phyloP scores from a whole-genome alignment of 78 protist species.

The Dictyostelium citrinum region DNA sequence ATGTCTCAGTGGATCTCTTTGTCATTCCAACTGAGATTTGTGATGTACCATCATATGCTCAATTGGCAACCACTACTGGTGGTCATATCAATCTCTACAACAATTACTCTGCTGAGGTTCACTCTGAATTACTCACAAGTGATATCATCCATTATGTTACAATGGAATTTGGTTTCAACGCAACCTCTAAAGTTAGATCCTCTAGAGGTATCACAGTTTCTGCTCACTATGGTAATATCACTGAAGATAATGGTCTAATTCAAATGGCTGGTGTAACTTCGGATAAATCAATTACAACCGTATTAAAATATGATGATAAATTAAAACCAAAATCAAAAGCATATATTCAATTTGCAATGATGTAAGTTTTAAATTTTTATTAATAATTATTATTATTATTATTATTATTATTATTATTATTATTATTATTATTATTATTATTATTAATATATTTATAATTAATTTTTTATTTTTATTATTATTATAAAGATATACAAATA shows the following conservation, averaged over 20 bases:
- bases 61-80: constrained; percentile 36
- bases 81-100: constrained; percentile 50
- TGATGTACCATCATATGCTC: constrained; percentile 43
- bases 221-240: constrained; percentile 31
- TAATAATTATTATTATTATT: too few species aligned
- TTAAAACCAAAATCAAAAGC: constrained; percentile 66
- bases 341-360: constrained; percentile 79
- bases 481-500: constrained; percentile 36
- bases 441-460: neutral
- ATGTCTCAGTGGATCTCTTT: constrained; percentile 30
- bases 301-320: constrained; percentile 79
- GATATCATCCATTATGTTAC: constrained; percentile 45
- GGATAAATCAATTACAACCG: constrained; percentile 32
- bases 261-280: constrained; percentile 25
- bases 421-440: too few species aligned
- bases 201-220: constrained; percentile 55
- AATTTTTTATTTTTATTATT: too few species aligned
- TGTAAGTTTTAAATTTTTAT: neutral
- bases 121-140: constrained; percentile 16
- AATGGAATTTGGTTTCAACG: constrained; percentile 37
- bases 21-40: constrained; percentile 26
- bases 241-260: constrained; percentile 18
- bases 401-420: too few species aligned
- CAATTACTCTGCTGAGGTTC: neutral
- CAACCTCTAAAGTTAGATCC: constrained; percentile 26